A percentile compares a stretch with the other conserved stretches of the same genome.
phyloP scores from a whole-genome alignment of 805 yeast genomes.

The Starmerella sp. region DNA sequence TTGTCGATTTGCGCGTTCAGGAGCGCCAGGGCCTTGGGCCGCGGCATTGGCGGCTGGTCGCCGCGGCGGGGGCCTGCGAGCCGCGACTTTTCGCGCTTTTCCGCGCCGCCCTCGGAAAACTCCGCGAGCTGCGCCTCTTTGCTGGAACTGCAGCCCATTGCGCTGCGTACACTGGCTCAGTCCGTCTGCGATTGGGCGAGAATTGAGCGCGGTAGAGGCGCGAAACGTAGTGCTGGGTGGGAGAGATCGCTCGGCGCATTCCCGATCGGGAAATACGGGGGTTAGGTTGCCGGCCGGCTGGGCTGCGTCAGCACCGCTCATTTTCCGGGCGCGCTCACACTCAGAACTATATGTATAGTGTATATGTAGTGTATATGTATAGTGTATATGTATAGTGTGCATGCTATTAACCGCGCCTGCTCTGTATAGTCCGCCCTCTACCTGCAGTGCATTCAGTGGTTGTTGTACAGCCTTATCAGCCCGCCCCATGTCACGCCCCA shows the following conservation, averaged over 20 bases:
- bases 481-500: too few relatives aligned
- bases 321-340: background rate
- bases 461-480: too few relatives aligned
- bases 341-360: background rate
- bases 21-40: conserved; percentile 23
- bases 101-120: background rate
- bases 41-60: background rate
- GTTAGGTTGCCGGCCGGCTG: background rate
- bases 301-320: too few relatives aligned
- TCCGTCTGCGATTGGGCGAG: too few relatives aligned
- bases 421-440: too few relatives aligned
- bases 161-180: too few relatives aligned
- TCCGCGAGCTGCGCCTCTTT: background rate
- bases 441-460: too few relatives aligned
- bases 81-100: background rate
- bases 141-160: background rate
- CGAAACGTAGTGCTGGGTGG: too few relatives aligned
- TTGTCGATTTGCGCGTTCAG: conserved; percentile 40
- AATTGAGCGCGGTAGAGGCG: background rate
- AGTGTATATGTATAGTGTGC: too few relatives aligned
- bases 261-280: background rate
- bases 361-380: too few relatives aligned
- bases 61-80: background rate
- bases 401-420: too few relatives aligned
- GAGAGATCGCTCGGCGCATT: background rate